Base-by-base conservation (phyloP, 495 filamentous ascomycete species). In the Cryomyces antarcticus region DNA sequence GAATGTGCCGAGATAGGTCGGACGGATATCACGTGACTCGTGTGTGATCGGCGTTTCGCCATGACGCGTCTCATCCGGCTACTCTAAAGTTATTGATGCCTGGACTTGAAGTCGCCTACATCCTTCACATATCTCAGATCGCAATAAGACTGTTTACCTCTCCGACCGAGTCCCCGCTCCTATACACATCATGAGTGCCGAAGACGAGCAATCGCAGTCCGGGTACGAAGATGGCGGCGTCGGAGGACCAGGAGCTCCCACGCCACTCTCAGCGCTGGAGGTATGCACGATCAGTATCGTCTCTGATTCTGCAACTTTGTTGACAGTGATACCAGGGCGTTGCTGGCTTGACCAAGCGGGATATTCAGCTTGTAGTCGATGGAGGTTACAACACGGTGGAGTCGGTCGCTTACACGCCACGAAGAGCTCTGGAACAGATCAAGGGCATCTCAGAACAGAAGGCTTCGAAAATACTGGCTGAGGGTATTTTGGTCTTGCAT, bases 371-470 rank as follows among this genome's bases (percentile, higher is more conserved):
- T 35, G 72, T 96, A 30, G 64, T 92, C 30, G 89, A 96, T 57
- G 88, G 81, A 28, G 89, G 89, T 3, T 97, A 75, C 53, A 78
- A 94, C 56, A 97, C 89, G 4, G 84, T 97, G 13, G 89, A 97
- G 59, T 75, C 85, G 0, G 77, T 97, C 33, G 89, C 89, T 31
- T 97, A 96, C 58, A 94, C 89, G 38, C 88, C 92, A 5, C 76
- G 77, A 49, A 73, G 87, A 52, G 59, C 80, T 30, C 61, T 97
- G 7, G 87, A 96, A 52, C 83, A 88, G 50, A 86, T 97, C 55
- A 96, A 96, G 59, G 88, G 88, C 45, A 94, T 97, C 34, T 96
- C 89, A 9, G 86, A 94, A 59, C 78, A 86, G 52, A 97, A 97
- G 57, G 92, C 92, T 4, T 76, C 71, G 17, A 96, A 96, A 56